Evolutionary conservation across 306 rosid species (phyloP).

Genomic region (Quercus alba): DNA sequence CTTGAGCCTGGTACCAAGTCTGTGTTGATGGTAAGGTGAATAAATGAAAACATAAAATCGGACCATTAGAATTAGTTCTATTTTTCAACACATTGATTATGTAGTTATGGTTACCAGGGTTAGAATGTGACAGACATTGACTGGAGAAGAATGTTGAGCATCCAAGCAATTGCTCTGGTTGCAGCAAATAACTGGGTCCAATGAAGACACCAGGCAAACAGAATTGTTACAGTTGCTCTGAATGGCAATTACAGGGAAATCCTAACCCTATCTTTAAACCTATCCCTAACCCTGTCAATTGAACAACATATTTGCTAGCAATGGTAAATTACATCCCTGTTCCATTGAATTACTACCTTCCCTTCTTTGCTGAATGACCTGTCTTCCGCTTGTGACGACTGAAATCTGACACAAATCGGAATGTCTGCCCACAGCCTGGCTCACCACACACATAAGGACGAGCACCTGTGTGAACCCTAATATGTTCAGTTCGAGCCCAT

Average conservation of each 20-base stretch:
- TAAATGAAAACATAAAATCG: constrained; percentile 4
- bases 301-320: constrained; percentile 49
- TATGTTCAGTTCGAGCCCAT: constrained; percentile 98
- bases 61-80: not conserved
- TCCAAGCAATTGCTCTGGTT: constrained; percentile 73
- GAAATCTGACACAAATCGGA: constrained; percentile 96
- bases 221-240: constrained; percentile 51
- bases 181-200: constrained; percentile 60
- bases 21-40: not conserved
- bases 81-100: not conserved
- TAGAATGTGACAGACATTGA: constrained; percentile 31
- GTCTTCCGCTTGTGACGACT: constrained; percentile 99
- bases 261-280: constrained; percentile 60
- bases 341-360: constrained; percentile 35
- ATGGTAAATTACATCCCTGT: constrained; percentile 41
- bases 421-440: constrained; percentile 89
- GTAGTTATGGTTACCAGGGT: constrained; percentile 21
- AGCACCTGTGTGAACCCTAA: constrained; percentile 94
- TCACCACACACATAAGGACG: constrained; percentile 91
- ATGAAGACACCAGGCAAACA: constrained; percentile 53
- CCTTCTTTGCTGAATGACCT: constrained; percentile 79
- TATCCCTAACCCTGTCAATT: constrained; percentile 64
- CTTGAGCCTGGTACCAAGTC: too few species aligned
- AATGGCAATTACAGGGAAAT: constrained; percentile 63
- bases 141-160: constrained; percentile 33